Evolutionary conservation across 192 early-diverging fungal genomes (phyloP).

Genomic region (Diversispora eburnea): DNA sequence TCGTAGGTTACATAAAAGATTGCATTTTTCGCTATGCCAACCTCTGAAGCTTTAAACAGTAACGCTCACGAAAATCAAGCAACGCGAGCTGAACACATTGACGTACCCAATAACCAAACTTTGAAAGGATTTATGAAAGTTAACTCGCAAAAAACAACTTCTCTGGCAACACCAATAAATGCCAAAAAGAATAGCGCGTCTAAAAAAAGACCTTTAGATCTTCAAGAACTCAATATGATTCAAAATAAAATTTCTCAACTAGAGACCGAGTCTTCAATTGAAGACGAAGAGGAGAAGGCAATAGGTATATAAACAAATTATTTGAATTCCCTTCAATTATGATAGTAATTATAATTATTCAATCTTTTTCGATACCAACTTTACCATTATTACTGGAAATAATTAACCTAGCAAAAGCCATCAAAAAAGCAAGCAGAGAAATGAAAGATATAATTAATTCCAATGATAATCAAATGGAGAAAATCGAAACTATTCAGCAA

Average conservation of each 20-base stretch:
- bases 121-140: not conserved
- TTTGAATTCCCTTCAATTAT: not conserved
- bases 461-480: slow-evolving; percentile 43
- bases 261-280: slow-evolving; percentile 42
- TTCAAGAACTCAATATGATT: slow-evolving; percentile 54
- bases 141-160: slow-evolving; percentile 3
- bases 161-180: not conserved
- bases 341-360: not conserved
- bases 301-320: slow-evolving; percentile 40
- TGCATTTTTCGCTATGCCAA: not conserved
- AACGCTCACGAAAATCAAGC: not conserved
- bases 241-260: slow-evolving; percentile 56
- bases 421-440: slow-evolving; percentile 58
- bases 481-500: slow-evolving; percentile 46
- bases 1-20: not conserved
- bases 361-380: not conserved
- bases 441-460: slow-evolving; percentile 48
- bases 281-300: slow-evolving; percentile 58
- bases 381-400: no score
- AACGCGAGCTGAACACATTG: not conserved
- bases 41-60: slow-evolving; percentile 11
- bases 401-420: slow-evolving; percentile 44
- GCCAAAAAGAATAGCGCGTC: slow-evolving; percentile 22
- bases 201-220: slow-evolving; percentile 39
- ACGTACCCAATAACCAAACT: not conserved